A percentile compares a stretch with the other conserved stretches of the same genome.
phyloP scores from a whole-genome alignment of 1,284 basidiomycete species.

The Vanrija sp. region DNA sequence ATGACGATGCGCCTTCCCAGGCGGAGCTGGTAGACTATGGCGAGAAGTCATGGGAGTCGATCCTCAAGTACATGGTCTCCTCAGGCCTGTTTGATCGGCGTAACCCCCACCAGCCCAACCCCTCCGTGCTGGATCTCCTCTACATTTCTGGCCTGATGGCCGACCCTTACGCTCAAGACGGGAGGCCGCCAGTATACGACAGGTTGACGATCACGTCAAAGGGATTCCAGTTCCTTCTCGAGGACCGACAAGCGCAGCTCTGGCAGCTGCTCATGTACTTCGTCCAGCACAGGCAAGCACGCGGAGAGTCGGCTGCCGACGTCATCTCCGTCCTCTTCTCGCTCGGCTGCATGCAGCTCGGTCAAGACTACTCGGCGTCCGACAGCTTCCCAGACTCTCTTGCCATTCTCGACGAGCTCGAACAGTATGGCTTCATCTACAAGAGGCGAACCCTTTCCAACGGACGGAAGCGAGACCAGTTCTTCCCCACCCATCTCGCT shows the following conservation, averaged over 20 bases:
- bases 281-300: slow-evolving; percentile 57
- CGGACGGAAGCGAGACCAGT: slow-evolving; percentile 55
- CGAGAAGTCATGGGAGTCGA: slow-evolving; percentile 94
- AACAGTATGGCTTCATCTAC: slow-evolving; percentile 92
- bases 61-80: slow-evolving; percentile 98
- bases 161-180: slow-evolving; percentile 25
- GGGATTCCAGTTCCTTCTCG: slow-evolving; percentile 94
- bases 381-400: slow-evolving; percentile 73
- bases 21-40: slow-evolving; percentile 79
- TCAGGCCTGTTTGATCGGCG: slow-evolving; percentile 61
- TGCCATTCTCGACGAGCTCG: slow-evolving; percentile 71
- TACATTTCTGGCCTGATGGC: slow-evolving; percentile 84
- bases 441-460: slow-evolving; percentile 56
- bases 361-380: slow-evolving; percentile 87
- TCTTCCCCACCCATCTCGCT: slow-evolving; percentile 93
- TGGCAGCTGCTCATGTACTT: slow-evolving; percentile 95
- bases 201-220: slow-evolving; percentile 79
- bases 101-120: slow-evolving; percentile 62
- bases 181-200: slow-evolving; percentile 43
- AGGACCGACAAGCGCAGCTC: slow-evolving; percentile 94
- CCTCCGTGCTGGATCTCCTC: slow-evolving; percentile 70
- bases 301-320: slow-evolving; percentile 87
- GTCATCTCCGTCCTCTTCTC: slow-evolving; percentile 93
- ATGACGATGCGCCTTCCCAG: slow-evolving; percentile 48
- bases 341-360: slow-evolving; percentile 88